phyloP scores from a whole-genome alignment of 2,329 filamentous ascomycete genomes.

The Xylariales sp. region DNA sequence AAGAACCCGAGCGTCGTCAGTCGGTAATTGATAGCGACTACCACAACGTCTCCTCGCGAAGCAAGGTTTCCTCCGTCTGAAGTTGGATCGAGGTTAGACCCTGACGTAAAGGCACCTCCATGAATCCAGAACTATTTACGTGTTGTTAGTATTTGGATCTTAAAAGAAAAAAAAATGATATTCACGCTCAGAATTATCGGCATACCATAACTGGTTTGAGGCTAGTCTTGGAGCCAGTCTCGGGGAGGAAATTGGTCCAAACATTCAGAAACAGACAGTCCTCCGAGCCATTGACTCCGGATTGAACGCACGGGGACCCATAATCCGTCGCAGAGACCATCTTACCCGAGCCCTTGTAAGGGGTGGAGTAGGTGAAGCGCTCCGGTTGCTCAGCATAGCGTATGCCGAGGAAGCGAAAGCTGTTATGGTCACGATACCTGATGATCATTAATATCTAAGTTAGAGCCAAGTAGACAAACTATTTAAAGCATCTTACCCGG shows the following conservation, averaged over 20 bases:
- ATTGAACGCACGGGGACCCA: constrained; percentile 35
- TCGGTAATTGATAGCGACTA: constrained; percentile 58
- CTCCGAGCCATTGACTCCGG: constrained; percentile 28
- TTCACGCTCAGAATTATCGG: neutral
- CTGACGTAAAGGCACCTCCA: constrained; percentile 52
- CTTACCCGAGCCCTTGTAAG: constrained; percentile 28
- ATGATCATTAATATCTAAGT: neutral
- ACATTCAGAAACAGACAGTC: constrained; percentile 45
- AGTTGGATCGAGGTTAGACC: constrained; percentile 31
- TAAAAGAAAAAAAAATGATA: neutral
- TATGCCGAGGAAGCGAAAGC: constrained; percentile 46
- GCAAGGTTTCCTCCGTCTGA: constrained; percentile 53
- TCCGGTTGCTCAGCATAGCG: constrained; percentile 39
- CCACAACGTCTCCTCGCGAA: constrained; percentile 54
- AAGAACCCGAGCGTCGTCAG: constrained; percentile 54
- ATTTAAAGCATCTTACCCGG: constrained; percentile 21
- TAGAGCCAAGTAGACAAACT: neutral
- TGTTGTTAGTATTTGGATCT: constrained; percentile 1
- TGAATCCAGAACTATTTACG: constrained; percentile 32
- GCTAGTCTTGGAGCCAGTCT: constrained; percentile 15
- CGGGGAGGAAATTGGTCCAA: constrained; percentile 35
- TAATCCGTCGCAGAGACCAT: constrained; percentile 29
- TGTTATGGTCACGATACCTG: constrained; percentile 20
- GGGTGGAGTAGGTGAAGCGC: constrained; percentile 38
- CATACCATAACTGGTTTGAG: constrained; percentile 30